Percentiles rank a stretch among this genome's conserved stretches.
These are phyloP conservation scores for Heterobasidion annosum DNA, from an alignment of 1,284 basidiomycete genomes.

Conservation along the genomic window DNA sequence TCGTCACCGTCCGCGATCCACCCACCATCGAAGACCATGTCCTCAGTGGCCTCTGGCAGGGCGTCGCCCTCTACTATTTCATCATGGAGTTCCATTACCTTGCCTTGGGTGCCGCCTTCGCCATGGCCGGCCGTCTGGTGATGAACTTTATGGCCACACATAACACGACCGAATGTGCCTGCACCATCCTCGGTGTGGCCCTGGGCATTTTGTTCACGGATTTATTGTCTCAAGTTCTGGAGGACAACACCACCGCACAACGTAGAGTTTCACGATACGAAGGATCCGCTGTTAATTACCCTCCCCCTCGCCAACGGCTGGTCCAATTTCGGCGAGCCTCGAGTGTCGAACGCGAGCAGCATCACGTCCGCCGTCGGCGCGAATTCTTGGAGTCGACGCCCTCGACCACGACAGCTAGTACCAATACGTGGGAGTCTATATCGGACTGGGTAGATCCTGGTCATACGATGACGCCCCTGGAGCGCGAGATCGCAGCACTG, in stretches of 20 bases:
- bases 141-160: slow-evolving; percentile 46
- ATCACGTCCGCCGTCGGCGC: slow-evolving; percentile 13
- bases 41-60: slow-evolving; percentile 66
- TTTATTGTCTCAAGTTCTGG: slow-evolving; percentile 52
- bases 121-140: slow-evolving; percentile 49
- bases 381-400: slow-evolving; percentile 11
- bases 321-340: slow-evolving; percentile 22
- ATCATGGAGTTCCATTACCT: slow-evolving; percentile 43
- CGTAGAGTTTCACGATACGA: slow-evolving; percentile 10
- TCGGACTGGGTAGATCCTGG: slow-evolving; percentile 52
- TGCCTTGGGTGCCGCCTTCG: slow-evolving; percentile 44
- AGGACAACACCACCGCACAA: slow-evolving; percentile 23
- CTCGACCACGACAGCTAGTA: slow-evolving; percentile 12
- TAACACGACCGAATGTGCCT: slow-evolving; percentile 42
- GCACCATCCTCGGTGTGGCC: slow-evolving; percentile 51
- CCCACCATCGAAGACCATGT: slow-evolving; percentile 47
- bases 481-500: slow-evolving; percentile 62
- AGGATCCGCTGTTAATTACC: slow-evolving; percentile 10
- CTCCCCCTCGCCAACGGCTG: slow-evolving; percentile 13
- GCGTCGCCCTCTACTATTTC: slow-evolving; percentile 61
- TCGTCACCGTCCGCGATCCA: slow-evolving; percentile 24
- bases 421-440: slow-evolving; percentile 27
- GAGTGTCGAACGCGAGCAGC: slow-evolving; percentile 14
- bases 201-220: slow-evolving; percentile 60
- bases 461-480: slow-evolving; percentile 50